A percentile compares a stretch with the other conserved stretches of the same genome.
phyloP scores from a whole-genome alignment of 2,329 filamentous ascomycete species.

The Coleophoma cylindrospora region DNA sequence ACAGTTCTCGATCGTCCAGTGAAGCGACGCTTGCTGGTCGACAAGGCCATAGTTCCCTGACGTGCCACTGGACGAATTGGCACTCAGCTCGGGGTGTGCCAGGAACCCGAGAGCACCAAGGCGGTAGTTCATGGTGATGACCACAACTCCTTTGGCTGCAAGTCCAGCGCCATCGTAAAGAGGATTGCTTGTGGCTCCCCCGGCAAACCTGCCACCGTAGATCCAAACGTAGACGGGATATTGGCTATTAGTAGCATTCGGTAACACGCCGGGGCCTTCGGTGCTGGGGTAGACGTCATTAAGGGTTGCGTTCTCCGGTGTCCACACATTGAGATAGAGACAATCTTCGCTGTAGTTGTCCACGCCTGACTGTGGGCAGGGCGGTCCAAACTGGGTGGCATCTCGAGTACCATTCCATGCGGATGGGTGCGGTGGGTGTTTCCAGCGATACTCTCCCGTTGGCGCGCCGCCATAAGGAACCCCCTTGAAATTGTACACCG shows the following conservation, averaged over 20 bases:
- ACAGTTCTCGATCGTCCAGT: slow-evolving; percentile 45
- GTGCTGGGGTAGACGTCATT: slow-evolving; percentile 3
- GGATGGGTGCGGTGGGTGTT: slow-evolving; percentile 2
- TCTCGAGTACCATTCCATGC: slow-evolving; percentile 2
- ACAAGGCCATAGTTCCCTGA: slow-evolving; percentile 63
- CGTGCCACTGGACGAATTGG: slow-evolving; percentile 3
- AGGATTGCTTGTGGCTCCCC: slow-evolving; percentile 31
- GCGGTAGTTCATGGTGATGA: slow-evolving; percentile 41
- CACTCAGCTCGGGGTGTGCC: slow-evolving; percentile 24
- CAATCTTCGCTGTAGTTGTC: slow-evolving; percentile 26
- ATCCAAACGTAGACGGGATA: slow-evolving; percentile 38
- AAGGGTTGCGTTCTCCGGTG: slow-evolving; percentile 9
- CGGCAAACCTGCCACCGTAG: slow-evolving; percentile 33
- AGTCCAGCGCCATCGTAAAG: slow-evolving; percentile 36
- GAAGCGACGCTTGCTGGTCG: slow-evolving; percentile 52
- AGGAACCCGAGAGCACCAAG: slow-evolving; percentile 25
- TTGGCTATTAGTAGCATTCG: slow-evolving; percentile 10
- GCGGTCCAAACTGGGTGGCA: slow-evolving; percentile 5
- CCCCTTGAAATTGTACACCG: slow-evolving; percentile 9
- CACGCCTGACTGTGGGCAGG: slow-evolving; percentile 6
- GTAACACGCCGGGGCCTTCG: slow-evolving; percentile 14
- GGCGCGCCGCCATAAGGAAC: slow-evolving; percentile 11
- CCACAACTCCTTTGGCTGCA: slow-evolving; percentile 34
- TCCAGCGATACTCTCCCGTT: slow-evolving; percentile 4
- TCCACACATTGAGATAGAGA: slow-evolving; percentile 28